phyloP scores from a whole-genome alignment of 1,284 basidiomycete genomes.

The Blastosporella zonata region DNA sequence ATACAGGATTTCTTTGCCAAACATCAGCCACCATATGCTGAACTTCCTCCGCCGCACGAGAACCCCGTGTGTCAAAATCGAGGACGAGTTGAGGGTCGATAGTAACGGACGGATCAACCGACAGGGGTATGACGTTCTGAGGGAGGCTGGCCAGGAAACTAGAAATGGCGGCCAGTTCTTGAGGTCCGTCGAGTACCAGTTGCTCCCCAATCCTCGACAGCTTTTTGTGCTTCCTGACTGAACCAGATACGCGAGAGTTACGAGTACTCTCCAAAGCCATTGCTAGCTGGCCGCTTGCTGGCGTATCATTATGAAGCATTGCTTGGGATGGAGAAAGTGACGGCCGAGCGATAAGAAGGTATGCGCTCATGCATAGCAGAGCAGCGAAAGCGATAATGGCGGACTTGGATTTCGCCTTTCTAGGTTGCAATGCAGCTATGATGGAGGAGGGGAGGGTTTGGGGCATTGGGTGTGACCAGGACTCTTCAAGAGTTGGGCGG shows the following conservation, averaged over 20 bases:
- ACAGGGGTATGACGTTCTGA: slow-evolving; percentile 72
- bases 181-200: slow-evolving; percentile 45
- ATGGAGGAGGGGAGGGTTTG: slow-evolving; percentile 21
- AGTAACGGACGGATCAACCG: slow-evolving; percentile 60
- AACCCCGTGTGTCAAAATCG: slow-evolving; percentile 74
- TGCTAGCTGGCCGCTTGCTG: slow-evolving; percentile 28
- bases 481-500: slow-evolving; percentile 27
- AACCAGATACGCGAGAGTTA: slow-evolving; percentile 25
- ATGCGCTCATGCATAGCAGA: slow-evolving; percentile 48
- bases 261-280: slow-evolving; percentile 31
- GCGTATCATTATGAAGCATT: slow-evolving; percentile 33
- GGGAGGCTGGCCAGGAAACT: slow-evolving; percentile 77
- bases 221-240: slow-evolving; percentile 25
- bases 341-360: slow-evolving; percentile 48
- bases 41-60: slow-evolving; percentile 56
- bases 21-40: slow-evolving; percentile 53
- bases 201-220: slow-evolving; percentile 30
- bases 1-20: slow-evolving; percentile 74
- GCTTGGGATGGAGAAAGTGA: slow-evolving; percentile 34
- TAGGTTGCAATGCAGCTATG: slow-evolving; percentile 24
- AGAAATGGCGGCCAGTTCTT: slow-evolving; percentile 79
- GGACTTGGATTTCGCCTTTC: slow-evolving; percentile 42
- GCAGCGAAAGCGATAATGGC: slow-evolving; percentile 50
- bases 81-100: slow-evolving; percentile 79
- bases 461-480: slow-evolving; percentile 20